Evolutionary conservation across 345 rosid genomes (phyloP).

Genomic region (Arabis hirsuta): DNA sequence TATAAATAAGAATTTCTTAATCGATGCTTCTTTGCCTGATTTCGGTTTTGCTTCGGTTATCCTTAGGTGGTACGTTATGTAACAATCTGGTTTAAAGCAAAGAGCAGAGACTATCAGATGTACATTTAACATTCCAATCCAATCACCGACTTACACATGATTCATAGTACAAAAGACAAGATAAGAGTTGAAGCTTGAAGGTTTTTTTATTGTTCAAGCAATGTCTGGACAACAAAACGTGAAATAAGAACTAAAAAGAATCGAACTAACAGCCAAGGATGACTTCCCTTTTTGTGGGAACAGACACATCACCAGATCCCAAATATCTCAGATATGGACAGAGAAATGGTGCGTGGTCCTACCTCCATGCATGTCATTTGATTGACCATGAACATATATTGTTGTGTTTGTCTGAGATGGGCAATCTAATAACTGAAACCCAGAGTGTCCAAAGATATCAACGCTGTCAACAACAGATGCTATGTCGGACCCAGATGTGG

Average conservation of each 20-base stretch:
- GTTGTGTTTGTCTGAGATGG: slow-evolving; percentile 40
- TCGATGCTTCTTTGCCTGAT: background rate
- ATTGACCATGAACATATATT: slow-evolving; percentile 27
- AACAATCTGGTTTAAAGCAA: slow-evolving; percentile 3
- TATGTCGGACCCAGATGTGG: slow-evolving; percentile 52
- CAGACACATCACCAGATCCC: slow-evolving; percentile 46
- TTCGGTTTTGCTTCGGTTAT: slow-evolving; percentile 4
- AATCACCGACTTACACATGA: slow-evolving; percentile 14
- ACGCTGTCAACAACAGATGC: slow-evolving; percentile 47
- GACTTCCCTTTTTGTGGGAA: slow-evolving; percentile 67
- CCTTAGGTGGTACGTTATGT: background rate
- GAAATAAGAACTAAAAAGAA: slow-evolving; percentile 19
- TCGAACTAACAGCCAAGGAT: slow-evolving; percentile 74
- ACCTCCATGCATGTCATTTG: slow-evolving; percentile 45
- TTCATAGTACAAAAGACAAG: slow-evolving; percentile 13
- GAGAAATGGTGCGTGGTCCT: slow-evolving; percentile 45
- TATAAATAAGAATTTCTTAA: background rate
- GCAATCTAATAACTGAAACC: slow-evolving; percentile 52
- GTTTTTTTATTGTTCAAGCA: background rate
- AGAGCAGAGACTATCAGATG: background rate
- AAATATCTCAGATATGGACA: slow-evolving; percentile 40
- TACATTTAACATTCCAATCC: background rate
- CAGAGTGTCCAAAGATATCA: slow-evolving; percentile 50
- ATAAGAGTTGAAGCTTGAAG: slow-evolving; percentile 2
- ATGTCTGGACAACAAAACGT: slow-evolving; percentile 14